A percentile compares a stretch with the other conserved stretches of the same genome.
phyloP scores from a whole-genome alignment of 176 grass and related monocot species.

The Bromus sterilis region DNA sequence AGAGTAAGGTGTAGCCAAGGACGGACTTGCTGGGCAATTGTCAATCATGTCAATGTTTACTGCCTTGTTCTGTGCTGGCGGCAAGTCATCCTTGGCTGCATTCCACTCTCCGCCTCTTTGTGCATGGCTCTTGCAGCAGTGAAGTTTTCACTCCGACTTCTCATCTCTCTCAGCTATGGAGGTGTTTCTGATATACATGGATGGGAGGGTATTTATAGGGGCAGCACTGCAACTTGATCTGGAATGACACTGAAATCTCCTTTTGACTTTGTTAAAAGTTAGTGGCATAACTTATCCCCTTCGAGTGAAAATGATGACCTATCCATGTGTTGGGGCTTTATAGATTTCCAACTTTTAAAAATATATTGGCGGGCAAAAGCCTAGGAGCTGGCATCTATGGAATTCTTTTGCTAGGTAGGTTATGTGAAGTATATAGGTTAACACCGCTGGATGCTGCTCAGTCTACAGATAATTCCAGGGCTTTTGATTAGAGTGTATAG shows the following conservation, averaged over 20 bases:
- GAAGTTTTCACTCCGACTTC: neutral
- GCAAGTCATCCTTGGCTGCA: slow-evolving; percentile 49
- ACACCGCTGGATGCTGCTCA: neutral
- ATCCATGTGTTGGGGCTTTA: neutral
- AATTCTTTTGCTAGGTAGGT: neutral
- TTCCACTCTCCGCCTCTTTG: slow-evolving; percentile 17
- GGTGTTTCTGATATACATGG: neutral
- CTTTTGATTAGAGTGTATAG: neutral
- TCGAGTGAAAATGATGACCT: slow-evolving; percentile 9
- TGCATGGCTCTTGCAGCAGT: slow-evolving; percentile 10
- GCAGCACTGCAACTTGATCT: slow-evolving; percentile 10
- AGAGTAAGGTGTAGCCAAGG: slow-evolving; percentile 32
- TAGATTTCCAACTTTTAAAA: neutral
- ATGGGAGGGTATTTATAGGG: slow-evolving; percentile 4
- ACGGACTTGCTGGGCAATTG: slow-evolving; percentile 17
- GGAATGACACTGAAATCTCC: neutral
- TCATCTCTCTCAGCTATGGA: neutral
- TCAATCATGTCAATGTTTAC: neutral
- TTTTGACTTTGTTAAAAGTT: neutral
- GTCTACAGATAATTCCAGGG: neutral
- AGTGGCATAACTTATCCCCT: neutral
- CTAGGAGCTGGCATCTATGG: neutral
- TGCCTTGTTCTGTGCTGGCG: neutral
- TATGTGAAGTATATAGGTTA: neutral
- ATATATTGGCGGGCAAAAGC: neutral